Percentiles rank a stretch among this genome's conserved stretches.
Conservation (phyloP, 1,139 yeast species). For the Debaryomyces nepalensis region DNA sequence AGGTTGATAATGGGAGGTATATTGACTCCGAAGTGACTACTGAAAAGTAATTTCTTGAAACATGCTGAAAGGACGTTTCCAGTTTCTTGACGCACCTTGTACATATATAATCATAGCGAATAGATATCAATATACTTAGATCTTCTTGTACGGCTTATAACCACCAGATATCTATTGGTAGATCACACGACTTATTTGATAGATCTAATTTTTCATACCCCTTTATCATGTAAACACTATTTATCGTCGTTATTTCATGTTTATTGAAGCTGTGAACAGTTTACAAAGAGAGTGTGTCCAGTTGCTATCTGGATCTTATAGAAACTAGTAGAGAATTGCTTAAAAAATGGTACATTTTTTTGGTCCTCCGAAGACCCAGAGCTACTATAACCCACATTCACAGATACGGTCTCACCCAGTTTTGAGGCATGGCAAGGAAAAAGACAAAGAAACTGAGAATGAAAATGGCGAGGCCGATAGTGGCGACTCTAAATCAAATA, state of each 20-base stretch:
- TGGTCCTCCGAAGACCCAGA: slow-evolving; percentile 10
- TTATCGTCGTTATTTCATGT: neutral
- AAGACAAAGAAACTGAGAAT: slow-evolving; percentile 10
- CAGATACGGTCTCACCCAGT: slow-evolving; percentile 23
- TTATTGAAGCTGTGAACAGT: neutral
- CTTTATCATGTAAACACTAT: neutral
- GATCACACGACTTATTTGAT: slow-evolving; percentile 5
- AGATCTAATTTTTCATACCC: slow-evolving; percentile 1
- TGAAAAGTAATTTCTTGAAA: slow-evolving; percentile 1
- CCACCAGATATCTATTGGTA: slow-evolving; percentile 3
- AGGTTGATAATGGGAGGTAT: slow-evolving; percentile 68
- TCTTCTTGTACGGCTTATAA: neutral
- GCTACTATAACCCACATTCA: slow-evolving; percentile 17
- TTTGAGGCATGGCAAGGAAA: slow-evolving; percentile 14
- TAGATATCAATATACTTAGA: neutral
- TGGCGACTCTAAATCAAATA: slow-evolving; percentile 11
- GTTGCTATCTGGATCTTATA: neutral
- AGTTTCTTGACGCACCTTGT: neutral
- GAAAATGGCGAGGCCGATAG: slow-evolving; percentile 10
- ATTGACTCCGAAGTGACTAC: slow-evolving; percentile 22
- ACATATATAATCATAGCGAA: slow-evolving; percentile 6
- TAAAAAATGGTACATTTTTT: slow-evolving; percentile 10
- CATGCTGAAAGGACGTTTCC: neutral
- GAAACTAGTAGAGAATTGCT: slow-evolving; percentile 1
- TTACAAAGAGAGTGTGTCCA: neutral